Base-by-base conservation (phyloP, 345 rosid genomes). In the Brassica rapa region DNA sequence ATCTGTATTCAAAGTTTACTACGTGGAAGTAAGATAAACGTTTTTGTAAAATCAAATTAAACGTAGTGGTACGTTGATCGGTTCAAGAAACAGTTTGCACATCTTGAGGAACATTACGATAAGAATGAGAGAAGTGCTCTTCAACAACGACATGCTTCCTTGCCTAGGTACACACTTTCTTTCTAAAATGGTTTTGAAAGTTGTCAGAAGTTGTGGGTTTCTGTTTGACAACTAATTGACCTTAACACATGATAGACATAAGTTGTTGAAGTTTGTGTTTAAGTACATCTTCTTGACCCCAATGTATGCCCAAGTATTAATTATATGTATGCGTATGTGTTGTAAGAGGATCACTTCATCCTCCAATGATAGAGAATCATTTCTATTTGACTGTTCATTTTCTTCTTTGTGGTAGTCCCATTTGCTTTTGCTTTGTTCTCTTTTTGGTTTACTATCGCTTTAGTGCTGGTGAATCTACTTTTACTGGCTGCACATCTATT, bases 21-120 rank as follows among this genome's bases (percentile, higher is more conserved):
- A 33, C n/a, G 6, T 32, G 5, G 1, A 5, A 33, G 24, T 21
- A 66, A 30, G 37, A 21, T 23, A 24, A 35, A 19, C 59, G 30
- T 67, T 25, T 5, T 61, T 37, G 0, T 29, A 16, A 29, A 32
- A 55, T 60, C 14, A 62, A 72, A 56, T 43, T 35, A 41, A 21
- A 70, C 76, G 11, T 75, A 93, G 99, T 81, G 99, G 99, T 46
- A 19, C 21, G 99, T 93, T 53, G 99, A 95, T 85, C 94, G 98
- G 66, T 95, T 95, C 83, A 95, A 93, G 89, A 82, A 96, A 77
- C 99, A 95, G 80, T 95, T 95, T 85, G 97, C 99, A 6, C 94
- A 95, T 82, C 91, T 95, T 63, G 99, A 93, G 82, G 99, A 95
- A 83, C 85, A 86, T 81, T 79, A 82, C 63, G 88, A 94, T 70